These are phyloP conservation scores for Ottelia alismoides DNA, from an alignment of 106 monocot species.

Conservation along the genomic window DNA sequence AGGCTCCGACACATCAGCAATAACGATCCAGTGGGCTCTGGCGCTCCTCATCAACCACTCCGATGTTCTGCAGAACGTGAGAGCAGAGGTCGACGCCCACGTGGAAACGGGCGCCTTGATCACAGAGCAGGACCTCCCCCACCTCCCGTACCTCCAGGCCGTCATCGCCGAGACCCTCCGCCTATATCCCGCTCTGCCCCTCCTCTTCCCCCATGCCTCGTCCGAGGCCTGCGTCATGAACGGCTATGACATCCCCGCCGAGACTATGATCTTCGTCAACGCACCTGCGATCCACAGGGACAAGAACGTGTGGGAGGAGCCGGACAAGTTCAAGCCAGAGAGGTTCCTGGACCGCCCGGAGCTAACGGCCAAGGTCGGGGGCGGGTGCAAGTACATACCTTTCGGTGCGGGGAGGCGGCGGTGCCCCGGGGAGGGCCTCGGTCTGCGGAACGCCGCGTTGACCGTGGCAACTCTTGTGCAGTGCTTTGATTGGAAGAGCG, in stretches of 20 bases:
- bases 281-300: neutral
- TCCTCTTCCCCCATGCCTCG: constrained; percentile 13
- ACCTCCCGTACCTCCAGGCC: constrained; percentile 5
- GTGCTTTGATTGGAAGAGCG: constrained; percentile 39
- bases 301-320: constrained; percentile 3
- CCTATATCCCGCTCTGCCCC: constrained; percentile 2
- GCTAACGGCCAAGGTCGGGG: no score
- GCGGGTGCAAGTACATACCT: no score
- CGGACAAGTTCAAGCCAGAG: constrained; percentile 8
- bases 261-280: constrained; percentile 5
- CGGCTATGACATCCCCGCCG: neutral
- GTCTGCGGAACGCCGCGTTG: constrained; percentile 14
- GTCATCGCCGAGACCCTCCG: constrained; percentile 8
- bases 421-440: no score
- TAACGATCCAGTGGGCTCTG: constrained; percentile 10
- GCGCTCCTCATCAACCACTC: constrained; percentile 8
- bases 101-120: neutral
- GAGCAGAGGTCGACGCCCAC: neutral
- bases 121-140: constrained; percentile 1
- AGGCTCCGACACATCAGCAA: constrained; percentile 3
- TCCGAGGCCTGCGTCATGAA: neutral
- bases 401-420: no score
- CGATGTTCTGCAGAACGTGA: neutral
- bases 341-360: constrained; percentile 23
- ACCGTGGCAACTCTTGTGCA: constrained; percentile 27